Evolutionary conservation across 352 stramenopile species (phyloP).

Genomic region (Phytophthora sojae): DNA sequence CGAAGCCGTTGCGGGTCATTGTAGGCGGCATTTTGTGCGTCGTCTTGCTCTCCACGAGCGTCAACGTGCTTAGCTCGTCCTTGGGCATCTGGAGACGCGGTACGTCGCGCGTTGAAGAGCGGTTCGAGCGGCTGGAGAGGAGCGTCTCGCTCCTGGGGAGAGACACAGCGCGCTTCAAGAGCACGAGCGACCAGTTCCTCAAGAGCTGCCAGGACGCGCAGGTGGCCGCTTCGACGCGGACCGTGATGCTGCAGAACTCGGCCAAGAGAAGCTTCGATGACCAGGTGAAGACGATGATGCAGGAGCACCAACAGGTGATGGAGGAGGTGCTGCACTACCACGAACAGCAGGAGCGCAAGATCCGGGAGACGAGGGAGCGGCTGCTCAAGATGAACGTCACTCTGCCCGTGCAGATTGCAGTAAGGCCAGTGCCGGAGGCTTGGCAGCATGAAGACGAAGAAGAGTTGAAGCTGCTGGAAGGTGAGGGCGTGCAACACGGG

Average conservation of each 20-base stretch:
- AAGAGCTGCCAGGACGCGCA: constrained; percentile 35
- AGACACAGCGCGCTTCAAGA: constrained; percentile 29
- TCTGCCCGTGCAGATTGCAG: constrained; percentile 30
- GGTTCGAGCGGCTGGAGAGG: constrained; percentile 42
- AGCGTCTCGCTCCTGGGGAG: constrained; percentile 26
- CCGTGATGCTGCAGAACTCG: constrained; percentile 27
- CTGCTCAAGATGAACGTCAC: constrained; percentile 38
- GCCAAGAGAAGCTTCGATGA: constrained; percentile 24
- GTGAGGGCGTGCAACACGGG: background rate
- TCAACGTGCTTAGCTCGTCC: background rate
- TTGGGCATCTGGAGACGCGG: constrained; percentile 6
- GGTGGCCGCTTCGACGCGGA: constrained; percentile 27
- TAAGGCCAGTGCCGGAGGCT: constrained; percentile 9
- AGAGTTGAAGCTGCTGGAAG: constrained; percentile 3
- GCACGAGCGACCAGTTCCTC: constrained; percentile 30
- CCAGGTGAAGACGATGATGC: constrained; percentile 19
- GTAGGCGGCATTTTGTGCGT: constrained; percentile 22
- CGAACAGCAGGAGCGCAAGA: constrained; percentile 31
- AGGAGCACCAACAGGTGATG: constrained; percentile 34
- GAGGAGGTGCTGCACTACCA: constrained; percentile 37
- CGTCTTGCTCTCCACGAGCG: constrained; percentile 13
- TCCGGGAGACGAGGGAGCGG: constrained; percentile 31
- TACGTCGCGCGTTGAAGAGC: constrained; percentile 1
- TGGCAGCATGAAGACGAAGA: constrained; percentile 8
- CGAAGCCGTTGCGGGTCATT: constrained; percentile 14